Evolutionary conservation across 179 eudicot species (phyloP), one percentile per base, ranked within the genome.

Genomic region (Silene noctiflora): DNA sequence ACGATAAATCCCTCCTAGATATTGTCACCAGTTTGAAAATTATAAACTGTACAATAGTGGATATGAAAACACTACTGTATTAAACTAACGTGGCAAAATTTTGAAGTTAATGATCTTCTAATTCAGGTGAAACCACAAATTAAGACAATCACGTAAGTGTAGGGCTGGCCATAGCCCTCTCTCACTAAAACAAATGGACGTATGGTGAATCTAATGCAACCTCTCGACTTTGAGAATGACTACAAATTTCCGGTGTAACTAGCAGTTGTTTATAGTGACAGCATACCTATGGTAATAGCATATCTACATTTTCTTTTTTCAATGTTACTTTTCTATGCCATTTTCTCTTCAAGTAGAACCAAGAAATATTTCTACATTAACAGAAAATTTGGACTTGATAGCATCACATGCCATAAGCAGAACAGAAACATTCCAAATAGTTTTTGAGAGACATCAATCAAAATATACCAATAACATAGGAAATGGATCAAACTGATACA

Each of bases 321-420:
- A 33, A 31, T 8, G 0, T 0, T 42, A 1, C 55, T 10, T 13
- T n/a, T 4, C 22, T 67, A 13, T 6, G 25, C 19, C 58, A 35
- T 20, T 35, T 44, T 53, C 75, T 27, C 51, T 69, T 6, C 33
- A 19, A 46, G 53, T 31, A 22, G 64, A 63, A 4, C 5, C 14
- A 65, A 53, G 59, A 77, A 7, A 59, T 55, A 65, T 21, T 64
- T 22, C 19, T 62, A n/a, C 9, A 71, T 66, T 55, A 20, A 78
- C 6, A 25, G 63, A 9, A 22, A 20, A 53, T 55, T 25, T 2
- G 62, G 61, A 29, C 61, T 39, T 44, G 63, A 70, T 61, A 48
- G 55, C 16, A 64, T 39, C 58, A 59, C 25, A 60, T 66, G 64
- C 11, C 44, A 76, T n/a, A 21, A 67, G 11, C 51, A 46, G 17